phyloP scores from a whole-genome alignment of 2,329 filamentous ascomycete genomes.

The Akanthomyces dipterigenus region DNA sequence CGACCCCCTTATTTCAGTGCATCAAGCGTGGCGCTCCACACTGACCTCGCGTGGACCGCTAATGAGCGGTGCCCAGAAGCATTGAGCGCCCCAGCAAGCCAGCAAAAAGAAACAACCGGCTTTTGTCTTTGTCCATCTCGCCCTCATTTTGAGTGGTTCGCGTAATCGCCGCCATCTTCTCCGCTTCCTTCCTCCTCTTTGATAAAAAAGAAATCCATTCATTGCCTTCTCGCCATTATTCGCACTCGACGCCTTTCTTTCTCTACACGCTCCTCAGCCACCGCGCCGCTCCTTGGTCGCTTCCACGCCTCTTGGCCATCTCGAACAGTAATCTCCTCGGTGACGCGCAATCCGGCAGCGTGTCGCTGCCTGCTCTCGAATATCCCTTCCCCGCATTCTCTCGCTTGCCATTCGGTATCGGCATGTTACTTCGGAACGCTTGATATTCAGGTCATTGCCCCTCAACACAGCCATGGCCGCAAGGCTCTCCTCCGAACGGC shows the following conservation, averaged over 20 bases:
- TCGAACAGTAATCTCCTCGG: not conserved
- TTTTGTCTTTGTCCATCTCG: constrained; percentile 2
- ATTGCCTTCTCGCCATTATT: not conserved
- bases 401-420: not conserved
- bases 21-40: constrained; percentile 14
- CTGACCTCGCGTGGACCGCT: constrained; percentile 2
- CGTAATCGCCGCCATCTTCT: not conserved
- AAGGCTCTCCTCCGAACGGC: constrained; percentile 20
- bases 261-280: not conserved
- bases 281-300: not conserved
- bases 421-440: not conserved
- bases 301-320: not conserved
- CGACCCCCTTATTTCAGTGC: not conserved
- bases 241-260: not conserved
- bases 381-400: not conserved
- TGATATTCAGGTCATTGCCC: not conserved
- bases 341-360: not conserved
- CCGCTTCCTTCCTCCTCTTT: not conserved
- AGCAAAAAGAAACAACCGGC: constrained; percentile 3
- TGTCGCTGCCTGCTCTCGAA: not conserved
- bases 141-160: not conserved
- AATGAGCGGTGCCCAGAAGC: not conserved
- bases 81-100: not conserved
- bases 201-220: not conserved
- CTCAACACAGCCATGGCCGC: constrained; percentile 3